phyloP scores from a whole-genome alignment of 805 yeast genomes.

The Suhomyces tanzawaensis region DNA sequence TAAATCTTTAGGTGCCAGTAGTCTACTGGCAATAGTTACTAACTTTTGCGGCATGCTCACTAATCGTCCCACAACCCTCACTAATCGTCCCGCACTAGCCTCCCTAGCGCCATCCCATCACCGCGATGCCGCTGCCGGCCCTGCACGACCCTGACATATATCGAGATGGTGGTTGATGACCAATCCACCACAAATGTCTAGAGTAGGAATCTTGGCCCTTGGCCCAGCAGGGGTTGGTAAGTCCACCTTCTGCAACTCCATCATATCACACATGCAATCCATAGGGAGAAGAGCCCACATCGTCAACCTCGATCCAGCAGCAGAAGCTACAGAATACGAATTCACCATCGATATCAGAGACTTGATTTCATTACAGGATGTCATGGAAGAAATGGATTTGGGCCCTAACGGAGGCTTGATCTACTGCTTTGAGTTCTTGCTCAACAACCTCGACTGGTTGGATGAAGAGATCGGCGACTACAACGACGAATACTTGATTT shows the following conservation, averaged over 20 bases:
- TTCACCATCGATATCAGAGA: constrained; percentile 92
- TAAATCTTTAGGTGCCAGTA: no score
- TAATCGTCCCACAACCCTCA: no score
- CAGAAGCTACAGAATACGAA: constrained; percentile 87
- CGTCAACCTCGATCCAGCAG: constrained; percentile 96
- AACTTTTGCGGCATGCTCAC: no score
- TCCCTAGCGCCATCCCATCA: no score
- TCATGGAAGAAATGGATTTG: constrained; percentile 87
- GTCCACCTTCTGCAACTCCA: constrained; percentile 86
- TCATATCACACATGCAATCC: constrained; percentile 83
- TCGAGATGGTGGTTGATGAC: no score
- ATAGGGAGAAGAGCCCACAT: constrained; percentile 92
- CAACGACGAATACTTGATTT: constrained; percentile 89
- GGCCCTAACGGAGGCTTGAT: constrained; percentile 96
- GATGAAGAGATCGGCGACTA: constrained; percentile 96
- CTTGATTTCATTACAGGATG: constrained; percentile 85
- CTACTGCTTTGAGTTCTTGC: constrained; percentile 88
- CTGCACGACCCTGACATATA: no score
- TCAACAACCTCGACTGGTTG: constrained; percentile 92
- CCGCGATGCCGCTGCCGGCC: no score
- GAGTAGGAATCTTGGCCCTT: constrained; percentile 88
- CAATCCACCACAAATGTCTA: no score
- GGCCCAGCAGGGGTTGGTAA: constrained; percentile 99
- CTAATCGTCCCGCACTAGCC: no score
- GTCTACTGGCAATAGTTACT: no score